These are phyloP conservation scores for Arachis hypogaea DNA, from an alignment of 306 rosid genomes.

Conservation along the genomic window DNA sequence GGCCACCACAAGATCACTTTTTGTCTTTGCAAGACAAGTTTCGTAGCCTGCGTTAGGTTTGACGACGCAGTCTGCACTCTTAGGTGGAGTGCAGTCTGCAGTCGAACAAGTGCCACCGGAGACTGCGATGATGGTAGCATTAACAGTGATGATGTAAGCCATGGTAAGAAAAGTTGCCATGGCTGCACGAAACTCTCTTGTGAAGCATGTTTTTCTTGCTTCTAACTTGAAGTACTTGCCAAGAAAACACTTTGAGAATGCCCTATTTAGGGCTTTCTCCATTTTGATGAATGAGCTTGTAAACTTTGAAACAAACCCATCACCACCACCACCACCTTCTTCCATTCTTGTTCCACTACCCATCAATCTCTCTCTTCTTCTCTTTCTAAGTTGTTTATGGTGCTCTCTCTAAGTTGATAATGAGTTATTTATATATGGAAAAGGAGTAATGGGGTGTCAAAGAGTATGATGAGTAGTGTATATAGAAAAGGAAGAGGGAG, in stretches of 20 bases:
- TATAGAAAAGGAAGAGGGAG: conserved; percentile 29
- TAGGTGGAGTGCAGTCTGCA: conserved; percentile 62
- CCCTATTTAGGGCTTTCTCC: conserved; percentile 59
- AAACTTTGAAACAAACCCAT: conserved; percentile 30
- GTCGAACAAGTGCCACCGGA: conserved; percentile 80
- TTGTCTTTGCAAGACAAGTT: conserved; percentile 62
- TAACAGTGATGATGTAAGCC: conserved; percentile 95
- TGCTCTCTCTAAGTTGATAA: neutral
- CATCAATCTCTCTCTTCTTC: conserved; percentile 26
- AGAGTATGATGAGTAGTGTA: neutral
- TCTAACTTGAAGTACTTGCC: conserved; percentile 80
- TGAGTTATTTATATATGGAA: neutral
- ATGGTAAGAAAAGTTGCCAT: conserved; percentile 89
- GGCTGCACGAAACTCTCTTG: conserved; percentile 77
- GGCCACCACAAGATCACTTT: conserved; percentile 80
- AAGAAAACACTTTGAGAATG: conserved; percentile 52
- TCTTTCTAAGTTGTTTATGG: neutral
- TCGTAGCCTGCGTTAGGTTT: conserved; percentile 70
- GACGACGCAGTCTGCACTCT: conserved; percentile 51
- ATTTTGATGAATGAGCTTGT: conserved; percentile 47
- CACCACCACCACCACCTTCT: conserved; percentile 13
- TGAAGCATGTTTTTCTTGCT: conserved; percentile 68
- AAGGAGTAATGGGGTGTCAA: neutral
- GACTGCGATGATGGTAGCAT: conserved; percentile 77
- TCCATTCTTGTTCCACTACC: conserved; percentile 31